A percentile compares a stretch with the other conserved stretches of the same genome.
These are phyloP conservation scores for Trichoderma asperelloides DNA, from an alignment of 495 filamentous ascomycete species.

Conservation along the genomic window DNA sequence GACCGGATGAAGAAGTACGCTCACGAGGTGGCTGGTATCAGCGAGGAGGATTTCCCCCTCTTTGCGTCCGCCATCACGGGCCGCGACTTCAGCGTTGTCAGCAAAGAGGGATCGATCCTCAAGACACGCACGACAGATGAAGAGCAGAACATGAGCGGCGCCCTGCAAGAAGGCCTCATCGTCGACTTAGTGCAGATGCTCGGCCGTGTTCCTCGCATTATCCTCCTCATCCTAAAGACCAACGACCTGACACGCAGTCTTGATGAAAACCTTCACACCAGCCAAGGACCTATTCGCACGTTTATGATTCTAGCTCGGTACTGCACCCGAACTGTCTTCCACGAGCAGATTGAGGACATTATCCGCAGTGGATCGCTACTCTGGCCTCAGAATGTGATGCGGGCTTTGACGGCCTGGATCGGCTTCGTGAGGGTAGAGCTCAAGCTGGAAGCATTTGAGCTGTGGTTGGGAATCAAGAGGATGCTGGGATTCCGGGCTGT, in stretches of 20 bases:
- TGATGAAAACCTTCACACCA: conserved; percentile 87
- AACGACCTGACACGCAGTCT: conserved; percentile 94
- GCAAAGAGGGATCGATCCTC: conserved; percentile 46
- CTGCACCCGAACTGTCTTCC: conserved; percentile 78
- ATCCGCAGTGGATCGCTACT: conserved; percentile 32
- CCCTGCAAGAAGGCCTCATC: conserved; percentile 79
- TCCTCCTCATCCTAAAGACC: conserved; percentile 93
- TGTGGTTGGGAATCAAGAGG: conserved; percentile 46
- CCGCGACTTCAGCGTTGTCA: conserved; percentile 72
- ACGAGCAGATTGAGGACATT: conserved; percentile 74
- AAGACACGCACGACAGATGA: conserved; percentile 59
- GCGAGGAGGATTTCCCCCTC: conserved; percentile 85
- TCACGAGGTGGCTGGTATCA: conserved; percentile 78
- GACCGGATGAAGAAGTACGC: conserved; percentile 79
- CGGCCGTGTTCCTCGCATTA: conserved; percentile 80
- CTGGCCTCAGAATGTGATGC: conserved; percentile 41
- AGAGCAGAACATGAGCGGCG: conserved; percentile 70
- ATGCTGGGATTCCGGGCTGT: conserved; percentile 24
- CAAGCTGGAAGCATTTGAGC: conserved; percentile 49
- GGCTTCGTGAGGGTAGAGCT: conserved; percentile 41
- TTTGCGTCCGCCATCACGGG: conserved; percentile 97
- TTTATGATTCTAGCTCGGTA: conserved; percentile 94
- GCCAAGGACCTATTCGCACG: conserved; percentile 74
- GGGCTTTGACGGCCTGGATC: conserved; percentile 41
- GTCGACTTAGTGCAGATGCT: conserved; percentile 82